Base-by-base conservation (phyloP, 2,329 filamentous ascomycete genomes). In the Bipolaris oryzae region DNA sequence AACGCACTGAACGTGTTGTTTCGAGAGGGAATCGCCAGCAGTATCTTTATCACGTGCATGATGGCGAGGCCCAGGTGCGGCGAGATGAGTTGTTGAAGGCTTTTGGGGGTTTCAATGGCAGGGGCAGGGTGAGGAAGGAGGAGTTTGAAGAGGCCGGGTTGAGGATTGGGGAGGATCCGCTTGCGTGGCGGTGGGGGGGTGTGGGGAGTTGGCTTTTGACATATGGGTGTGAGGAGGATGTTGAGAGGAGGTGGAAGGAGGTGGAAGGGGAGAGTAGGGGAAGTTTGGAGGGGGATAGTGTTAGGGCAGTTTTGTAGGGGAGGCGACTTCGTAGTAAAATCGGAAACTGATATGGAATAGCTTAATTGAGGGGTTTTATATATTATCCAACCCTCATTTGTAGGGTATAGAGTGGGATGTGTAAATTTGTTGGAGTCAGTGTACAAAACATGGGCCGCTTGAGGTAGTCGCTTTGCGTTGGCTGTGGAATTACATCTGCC, bases 1-100 rank as follows among this genome's bases (percentile, higher is more conserved):
- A 81, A 43, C 78, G 87, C 3, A 89, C 87, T 0, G 83, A 87
- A 43, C 82, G 79, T 60, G 81, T 89, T 0, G 86, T 89, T 0
- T 75, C 82, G 10, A 74, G 85, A 2, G 86, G 86, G 0, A 87
- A 85, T n/a, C 70, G 80, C 11, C 84, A 89, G 60, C 86, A 88
- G 63, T 81, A 82, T 64, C 76, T 88, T 1, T 88, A 87, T 50
- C 86, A 88, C 60, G 72, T 88, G 2, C 79, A 82, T 5, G 85
- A 89, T 58, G 86, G 86, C 0, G 70, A 76, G 0, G 82, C 84
- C 57, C 86, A 87, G 68, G 62, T 77, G 50, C 79, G 83, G 47
- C 76, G 85, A 0, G 85, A 88, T 65, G 38, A 46, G 3, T 57
- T 70, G 45, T 58, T 76, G 1, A 51, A 50, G 6, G 63, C 58